Evolutionary conservation across 129 eudicot genomes (phyloP).

Genomic region (Cynara cardunculus): DNA sequence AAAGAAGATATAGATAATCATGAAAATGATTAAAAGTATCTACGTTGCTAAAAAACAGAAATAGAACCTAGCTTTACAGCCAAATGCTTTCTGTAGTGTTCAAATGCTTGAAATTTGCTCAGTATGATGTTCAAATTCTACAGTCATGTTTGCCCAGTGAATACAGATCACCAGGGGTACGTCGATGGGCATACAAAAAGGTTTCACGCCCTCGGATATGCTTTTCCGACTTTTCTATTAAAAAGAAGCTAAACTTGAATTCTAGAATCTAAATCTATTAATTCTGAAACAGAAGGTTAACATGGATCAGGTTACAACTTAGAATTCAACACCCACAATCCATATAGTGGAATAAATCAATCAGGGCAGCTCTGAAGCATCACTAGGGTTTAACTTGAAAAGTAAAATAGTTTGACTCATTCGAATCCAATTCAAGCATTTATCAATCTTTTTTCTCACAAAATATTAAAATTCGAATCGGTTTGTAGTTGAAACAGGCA

Average conservation of each 20-base stretch:
- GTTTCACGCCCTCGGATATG: neutral
- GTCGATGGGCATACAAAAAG: neutral
- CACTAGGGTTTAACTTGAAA: neutral
- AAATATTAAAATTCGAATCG: neutral
- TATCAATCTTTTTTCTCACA: neutral
- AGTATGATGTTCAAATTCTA: neutral
- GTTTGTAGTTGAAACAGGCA: neutral
- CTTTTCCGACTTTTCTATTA: neutral
- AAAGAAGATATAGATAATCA: constrained; percentile 11
- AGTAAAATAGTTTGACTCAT: neutral
- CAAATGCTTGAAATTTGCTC: neutral
- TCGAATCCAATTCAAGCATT: neutral
- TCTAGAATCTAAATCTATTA: neutral
- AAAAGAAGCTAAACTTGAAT: neutral
- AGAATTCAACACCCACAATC: neutral
- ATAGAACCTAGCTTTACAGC: neutral
- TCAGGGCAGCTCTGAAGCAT: neutral
- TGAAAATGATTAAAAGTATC: neutral
- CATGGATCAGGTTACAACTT: neutral
- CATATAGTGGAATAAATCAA: neutral
- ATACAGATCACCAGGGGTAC: neutral
- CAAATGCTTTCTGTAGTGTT: neutral
- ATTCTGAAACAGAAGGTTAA: neutral
- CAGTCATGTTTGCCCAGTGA: neutral
- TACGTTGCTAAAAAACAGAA: neutral